These are phyloP conservation scores for Penicillium sp. DNA, from an alignment of 2,329 filamentous ascomycete genomes.

Conservation along the genomic window DNA sequence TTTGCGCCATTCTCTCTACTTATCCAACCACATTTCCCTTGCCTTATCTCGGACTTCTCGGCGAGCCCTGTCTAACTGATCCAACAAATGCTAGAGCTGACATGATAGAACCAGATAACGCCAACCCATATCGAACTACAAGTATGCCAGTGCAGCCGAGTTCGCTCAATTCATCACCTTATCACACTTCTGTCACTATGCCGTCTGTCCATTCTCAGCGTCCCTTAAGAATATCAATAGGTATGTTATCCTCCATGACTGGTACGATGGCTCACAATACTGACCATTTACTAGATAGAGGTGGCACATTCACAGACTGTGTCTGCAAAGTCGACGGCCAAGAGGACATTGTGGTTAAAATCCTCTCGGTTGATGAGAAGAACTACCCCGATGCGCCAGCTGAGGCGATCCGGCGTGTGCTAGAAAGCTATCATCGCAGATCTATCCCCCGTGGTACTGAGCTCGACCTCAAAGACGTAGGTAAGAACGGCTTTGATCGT, in stretches of 20 bases:
- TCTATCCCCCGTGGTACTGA: conserved; percentile 20
- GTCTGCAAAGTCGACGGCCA: conserved; percentile 28
- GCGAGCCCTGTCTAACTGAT: neutral
- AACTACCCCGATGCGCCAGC: conserved; percentile 59
- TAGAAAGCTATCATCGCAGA: conserved; percentile 46
- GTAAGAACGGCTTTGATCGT: neutral
- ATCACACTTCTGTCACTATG: conserved; percentile 70
- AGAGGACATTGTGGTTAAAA: conserved; percentile 33
- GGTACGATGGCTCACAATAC: neutral
- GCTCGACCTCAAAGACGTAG: conserved; percentile 9
- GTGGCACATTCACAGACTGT: conserved; percentile 37
- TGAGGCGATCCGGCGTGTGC: conserved; percentile 80
- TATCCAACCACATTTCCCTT: neutral
- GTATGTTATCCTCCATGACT: neutral
- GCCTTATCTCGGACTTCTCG: conserved; percentile 1
- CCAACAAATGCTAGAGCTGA: neutral
- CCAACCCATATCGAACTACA: too few relatives aligned
- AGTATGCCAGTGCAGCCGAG: neutral
- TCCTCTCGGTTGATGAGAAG: conserved; percentile 34
- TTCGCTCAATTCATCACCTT: neutral
- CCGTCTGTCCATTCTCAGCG: neutral
- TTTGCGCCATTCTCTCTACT: neutral
- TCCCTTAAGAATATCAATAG: neutral
- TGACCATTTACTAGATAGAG: conserved; percentile 18
- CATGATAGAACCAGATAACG: neutral